Evolutionary conservation across 2,329 filamentous ascomycete genomes (phyloP), one percentile per base, ranked within the genome.

Genomic region (Botrytis paeoniae): DNA sequence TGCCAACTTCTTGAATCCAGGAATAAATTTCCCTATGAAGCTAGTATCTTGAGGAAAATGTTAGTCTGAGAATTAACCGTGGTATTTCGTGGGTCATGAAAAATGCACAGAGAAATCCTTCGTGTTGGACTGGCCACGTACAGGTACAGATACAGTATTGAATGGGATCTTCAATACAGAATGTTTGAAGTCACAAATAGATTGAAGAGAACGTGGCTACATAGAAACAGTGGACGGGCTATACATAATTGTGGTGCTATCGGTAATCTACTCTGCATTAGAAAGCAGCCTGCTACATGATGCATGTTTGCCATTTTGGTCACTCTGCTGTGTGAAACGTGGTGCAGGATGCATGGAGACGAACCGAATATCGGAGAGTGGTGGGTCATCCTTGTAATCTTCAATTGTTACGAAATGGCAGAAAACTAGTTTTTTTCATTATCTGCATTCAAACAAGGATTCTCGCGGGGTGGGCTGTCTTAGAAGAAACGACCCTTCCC

Each of bases 331-430:
- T 54, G 35, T 68, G 70, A 72, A 72, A 68, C 62, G 70, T 68
- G 35, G 70, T 41, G 48, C 61, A 59, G 45, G 14, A 65, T n/a
- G 35, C 29, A 63, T 63, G 35, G 32, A 18, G 20, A 39, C 37
- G 43, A 32, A 59, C 69, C 69, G 59, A 70, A 54, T 25, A 43
- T 70, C 35, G 51, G 41, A 48, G 25, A 51, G 29, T 71, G 69
- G 69, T 71, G 60, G 70, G 70, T 68, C 48, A 72, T 72, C 70
- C 70, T 43, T 72, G 70, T 41, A 48, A 59, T 37, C 64, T 39
- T 25, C 37, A 29, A 65, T 37, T 37, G 63, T 66, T n/a, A 16
- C 12, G 9, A 63, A 63, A 43, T 22, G 22, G 25, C 71, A 57
- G 57, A 72, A 16, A 9, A 39, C 4, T 20, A 37, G 4, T 12